These are phyloP conservation scores for Irpex sp. DNA, from an alignment of 1,284 basidiomycete genomes.

Conservation along the genomic window DNA sequence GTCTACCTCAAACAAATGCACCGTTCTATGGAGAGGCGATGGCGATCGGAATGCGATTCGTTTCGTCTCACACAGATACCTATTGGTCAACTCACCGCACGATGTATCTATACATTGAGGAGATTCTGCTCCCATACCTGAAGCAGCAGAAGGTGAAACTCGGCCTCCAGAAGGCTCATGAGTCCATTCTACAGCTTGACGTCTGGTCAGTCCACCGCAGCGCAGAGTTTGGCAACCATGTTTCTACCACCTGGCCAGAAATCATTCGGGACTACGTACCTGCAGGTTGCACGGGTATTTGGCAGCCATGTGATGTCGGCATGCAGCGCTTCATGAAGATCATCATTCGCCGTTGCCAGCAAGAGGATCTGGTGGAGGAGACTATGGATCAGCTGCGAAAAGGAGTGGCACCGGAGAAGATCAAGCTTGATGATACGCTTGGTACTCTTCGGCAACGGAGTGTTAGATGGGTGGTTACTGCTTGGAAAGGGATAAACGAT, in stretches of 20 bases:
- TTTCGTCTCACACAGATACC: conserved; percentile 23
- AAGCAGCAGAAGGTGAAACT: conserved; percentile 17
- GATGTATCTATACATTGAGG: conserved; percentile 30
- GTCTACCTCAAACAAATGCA: conserved; percentile 16
- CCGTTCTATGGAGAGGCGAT: conserved; percentile 20
- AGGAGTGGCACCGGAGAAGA: conserved; percentile 5
- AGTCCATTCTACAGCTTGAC: conserved; percentile 29
- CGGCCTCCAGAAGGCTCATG: conserved; percentile 21
- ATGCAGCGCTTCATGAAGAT: conserved; percentile 25
- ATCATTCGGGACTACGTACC: conserved; percentile 21
- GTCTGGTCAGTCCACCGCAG: conserved; percentile 36
- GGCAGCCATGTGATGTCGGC: conserved; percentile 25
- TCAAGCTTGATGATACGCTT: conserved; percentile 15
- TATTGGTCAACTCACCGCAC: conserved; percentile 37
- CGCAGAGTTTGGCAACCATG: conserved; percentile 28
- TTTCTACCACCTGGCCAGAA: conserved; percentile 26
- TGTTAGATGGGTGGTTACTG: conserved; percentile 18
- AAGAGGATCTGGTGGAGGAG: conserved; percentile 15
- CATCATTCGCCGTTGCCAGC: conserved; percentile 12
- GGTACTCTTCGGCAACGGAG: conserved; percentile 13
- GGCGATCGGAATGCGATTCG: conserved; percentile 25
- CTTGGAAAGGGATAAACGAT: conserved; percentile 16
- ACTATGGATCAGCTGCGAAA: conserved; percentile 12
- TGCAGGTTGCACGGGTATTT: conserved; percentile 20
- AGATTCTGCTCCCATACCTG: conserved; percentile 33